Base-by-base conservation (phyloP, 495 filamentous ascomycete species). In the Aspergillus indologenus region DNA sequence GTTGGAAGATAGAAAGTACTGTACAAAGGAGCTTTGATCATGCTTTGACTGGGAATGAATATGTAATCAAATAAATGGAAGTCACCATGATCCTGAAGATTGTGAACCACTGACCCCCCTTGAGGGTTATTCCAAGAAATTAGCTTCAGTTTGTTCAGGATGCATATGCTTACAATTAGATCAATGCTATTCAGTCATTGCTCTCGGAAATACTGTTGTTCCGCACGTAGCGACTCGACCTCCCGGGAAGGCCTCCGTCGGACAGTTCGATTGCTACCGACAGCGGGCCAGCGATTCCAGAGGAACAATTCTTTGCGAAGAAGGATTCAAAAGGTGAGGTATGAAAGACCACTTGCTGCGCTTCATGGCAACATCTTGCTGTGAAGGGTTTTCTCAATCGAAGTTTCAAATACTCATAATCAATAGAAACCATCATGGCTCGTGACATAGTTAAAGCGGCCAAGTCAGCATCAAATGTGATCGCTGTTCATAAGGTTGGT, bases 371-470 rank as follows among this genome's bases (percentile, higher is more conserved):
- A 40, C 12, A 11, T 15, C 12, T 14, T 40, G 12, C 34, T 40
- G 34, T 40, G 34, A 11, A 40, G 19, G 2, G 8, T 47, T 47
- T 47, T 18, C 45, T 5, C 45, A 17, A 22, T 20, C 5, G 6
- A 45, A 34, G n/a, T 20, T 40, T 55, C 54, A 57, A 46, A 63
- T 53, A 57, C 47, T 40, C 34, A 42, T 52, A 40, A 46, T 46
- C 24, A 57, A 34, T 60, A 71, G 65, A 57, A 68, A 19, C 49
- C 68, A 70, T 48, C 56, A 79, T 79, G 76, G 66, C 72, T 66
- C 73, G 74, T 65, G 69, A 69, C 67, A 55, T 72, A 50, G 46
- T 73, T 60, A 77, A 76, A 59, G 75, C 71, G 63, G 75, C 74
- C 58, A 72, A 77, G 63, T 68, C 73, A 65, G 74, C 75, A 53